These are phyloP conservation scores for Petunia secreta DNA, from an alignment of 257 asterid species.

Conservation along the genomic window DNA sequence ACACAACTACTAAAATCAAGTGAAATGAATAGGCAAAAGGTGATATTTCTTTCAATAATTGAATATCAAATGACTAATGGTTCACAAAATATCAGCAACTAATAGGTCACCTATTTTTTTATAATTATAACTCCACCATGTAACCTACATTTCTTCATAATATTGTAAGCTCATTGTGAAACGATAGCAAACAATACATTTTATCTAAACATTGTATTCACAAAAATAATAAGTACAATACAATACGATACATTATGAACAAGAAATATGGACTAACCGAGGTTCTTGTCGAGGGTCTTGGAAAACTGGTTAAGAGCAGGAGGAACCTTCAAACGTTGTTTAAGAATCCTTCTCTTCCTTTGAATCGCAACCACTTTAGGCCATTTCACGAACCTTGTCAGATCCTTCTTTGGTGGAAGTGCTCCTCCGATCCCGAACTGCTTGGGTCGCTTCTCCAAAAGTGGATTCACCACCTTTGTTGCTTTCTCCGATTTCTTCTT, in stretches of 20 bases:
- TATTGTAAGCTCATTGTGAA: no score
- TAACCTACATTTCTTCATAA: no score
- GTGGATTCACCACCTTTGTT: conserved; percentile 44
- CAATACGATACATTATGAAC: no score
- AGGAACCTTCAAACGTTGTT: conserved; percentile 53
- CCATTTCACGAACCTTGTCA: conserved; percentile 46
- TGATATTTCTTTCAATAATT: no score
- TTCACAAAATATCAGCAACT: neutral
- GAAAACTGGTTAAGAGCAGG: conserved; percentile 55
- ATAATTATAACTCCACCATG: no score
- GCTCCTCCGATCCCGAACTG: conserved; percentile 56
- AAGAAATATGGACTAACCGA: conserved; percentile 30
- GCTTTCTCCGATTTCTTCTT: conserved; percentile 34
- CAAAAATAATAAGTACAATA: no score
- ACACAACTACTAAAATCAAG: neutral
- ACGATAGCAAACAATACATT: no score
- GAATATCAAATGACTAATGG: neutral
- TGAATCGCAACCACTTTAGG: conserved; percentile 40
- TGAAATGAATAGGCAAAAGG: neutral
- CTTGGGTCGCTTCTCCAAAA: conserved; percentile 49
- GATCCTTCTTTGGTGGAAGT: conserved; percentile 48
- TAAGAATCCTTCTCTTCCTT: conserved; percentile 50
- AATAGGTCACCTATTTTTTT: no score
- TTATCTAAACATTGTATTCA: no score
- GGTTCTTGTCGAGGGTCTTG: conserved; percentile 52